phyloP scores from a whole-genome alignment of 805 yeast species.

The Starmerella stellata region DNA sequence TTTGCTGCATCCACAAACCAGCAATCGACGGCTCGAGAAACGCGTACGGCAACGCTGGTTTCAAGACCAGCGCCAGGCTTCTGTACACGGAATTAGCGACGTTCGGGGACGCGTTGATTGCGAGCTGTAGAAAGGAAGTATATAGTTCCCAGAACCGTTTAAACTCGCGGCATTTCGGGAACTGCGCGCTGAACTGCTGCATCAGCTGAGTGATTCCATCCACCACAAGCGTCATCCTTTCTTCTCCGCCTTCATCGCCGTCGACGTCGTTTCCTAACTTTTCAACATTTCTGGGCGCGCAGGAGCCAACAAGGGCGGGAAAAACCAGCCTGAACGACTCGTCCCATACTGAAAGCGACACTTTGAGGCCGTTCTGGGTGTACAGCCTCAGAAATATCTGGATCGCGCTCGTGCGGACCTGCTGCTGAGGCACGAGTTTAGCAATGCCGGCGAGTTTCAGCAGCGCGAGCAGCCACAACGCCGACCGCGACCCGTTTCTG shows the following conservation, averaged over 20 bases:
- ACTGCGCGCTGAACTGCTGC: conserved; percentile 30
- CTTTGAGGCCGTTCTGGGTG: conserved; percentile 45
- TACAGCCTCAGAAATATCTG: conserved; percentile 74
- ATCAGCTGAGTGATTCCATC: conserved; percentile 51
- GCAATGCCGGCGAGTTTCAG: conserved; percentile 45
- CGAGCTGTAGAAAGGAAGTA: conserved; percentile 30
- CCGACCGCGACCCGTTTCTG: conserved; percentile 19
- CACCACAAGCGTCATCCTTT: conserved; percentile 42
- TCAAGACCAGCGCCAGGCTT: conserved; percentile 33
- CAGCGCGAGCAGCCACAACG: conserved; percentile 48
- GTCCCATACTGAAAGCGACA: conserved; percentile 42
- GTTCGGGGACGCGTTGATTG: conserved; percentile 32
- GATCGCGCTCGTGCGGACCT: conserved; percentile 75
- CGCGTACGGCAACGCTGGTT: conserved; percentile 16
- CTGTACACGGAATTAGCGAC: conserved; percentile 39
- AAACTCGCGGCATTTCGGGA: conserved; percentile 20
- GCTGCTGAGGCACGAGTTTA: conserved; percentile 40
- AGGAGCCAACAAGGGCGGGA: conserved; percentile 22
- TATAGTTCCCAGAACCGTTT: conserved; percentile 39
- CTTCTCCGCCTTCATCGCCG: conserved; percentile 31
- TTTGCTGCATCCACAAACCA: conserved; percentile 28
- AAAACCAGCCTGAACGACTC: conserved; percentile 49
- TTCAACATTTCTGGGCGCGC: not conserved
- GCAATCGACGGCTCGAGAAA: conserved; percentile 15
- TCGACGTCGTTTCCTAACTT: conserved; percentile 6